Base-by-base conservation (phyloP, 1,139 yeast genomes). In the Arxiozyma heterogenica region DNA sequence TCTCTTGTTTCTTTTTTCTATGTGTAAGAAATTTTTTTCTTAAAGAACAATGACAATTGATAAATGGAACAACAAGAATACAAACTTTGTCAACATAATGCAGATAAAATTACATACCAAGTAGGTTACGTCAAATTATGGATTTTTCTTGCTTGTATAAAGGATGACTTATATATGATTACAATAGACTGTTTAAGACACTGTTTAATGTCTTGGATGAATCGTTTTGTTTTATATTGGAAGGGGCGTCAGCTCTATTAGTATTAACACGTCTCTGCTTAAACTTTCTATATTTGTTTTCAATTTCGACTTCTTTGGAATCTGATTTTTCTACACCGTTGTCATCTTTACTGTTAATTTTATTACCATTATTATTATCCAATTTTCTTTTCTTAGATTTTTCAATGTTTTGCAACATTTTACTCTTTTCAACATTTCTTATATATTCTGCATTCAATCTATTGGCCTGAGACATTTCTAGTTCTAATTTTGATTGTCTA, bases 401-500 rank as follows among this genome's bases (percentile, higher is more conserved):
- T 72, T 73, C 80, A 25, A 90, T 87, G 54, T 82, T 82, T 43
- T 79, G 76, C 56, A 89, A 77, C 84, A 84, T 84, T 76, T 88
- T 89, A 57, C 95, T 83, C 62, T 81, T 82, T 67, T 91, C 98
- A 42, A 93, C 93, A 63, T 90, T 91, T 60, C 79, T 79, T 55
- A 91, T 78, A 67, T 85, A 94, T 27, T 84, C 80, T 71, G 89
- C 88, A 72, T 90, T 91, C 70, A 91, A 78, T 63, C 87, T 85
- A 57, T 84, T 86, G 53, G 95, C 96, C 69, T 88, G 96, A 1
- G 95, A 81, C 48, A 93, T 80, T 69, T 94, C 98, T 59, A 94
- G 79, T 54, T 91, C 83, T 65, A 93, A 75, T 71, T 88, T 89
- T 54, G 93, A 83, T 65, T 89, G 95, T 71, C 96, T 82, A 47